These are phyloP conservation scores for Manihot esculenta DNA, from an alignment of 441 rosid genomes.

Conservation along the genomic window DNA sequence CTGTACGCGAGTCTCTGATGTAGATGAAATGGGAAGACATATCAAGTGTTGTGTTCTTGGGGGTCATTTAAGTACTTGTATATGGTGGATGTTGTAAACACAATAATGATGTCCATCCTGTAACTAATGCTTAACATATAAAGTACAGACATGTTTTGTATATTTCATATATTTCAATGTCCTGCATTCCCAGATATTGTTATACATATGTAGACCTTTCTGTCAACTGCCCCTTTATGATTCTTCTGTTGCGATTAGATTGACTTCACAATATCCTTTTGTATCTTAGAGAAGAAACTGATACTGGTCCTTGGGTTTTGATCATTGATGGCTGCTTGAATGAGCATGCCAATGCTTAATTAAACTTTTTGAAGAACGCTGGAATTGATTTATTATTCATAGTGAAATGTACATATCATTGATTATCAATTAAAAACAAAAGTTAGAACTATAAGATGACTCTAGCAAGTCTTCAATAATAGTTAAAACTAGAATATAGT, in stretches of 20 bases:
- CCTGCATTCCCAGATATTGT: background rate
- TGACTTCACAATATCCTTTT: background rate
- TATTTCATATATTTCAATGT: background rate
- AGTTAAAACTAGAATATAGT: too few species aligned
- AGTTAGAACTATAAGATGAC: too few species aligned
- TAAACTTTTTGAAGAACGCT: too few species aligned
- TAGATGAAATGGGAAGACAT: constrained; percentile 7
- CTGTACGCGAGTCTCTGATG: background rate
- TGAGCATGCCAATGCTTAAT: too few species aligned
- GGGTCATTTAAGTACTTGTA: constrained; percentile 10
- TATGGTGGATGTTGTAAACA: constrained; percentile 18
- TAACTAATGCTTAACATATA: constrained; percentile 1
- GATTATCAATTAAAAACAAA: too few species aligned
- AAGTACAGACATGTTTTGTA: constrained; percentile 1
- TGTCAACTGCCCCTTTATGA: background rate
- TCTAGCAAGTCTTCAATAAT: too few species aligned
- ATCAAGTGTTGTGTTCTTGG: constrained; percentile 3
- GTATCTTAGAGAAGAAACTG: background rate
- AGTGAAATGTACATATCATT: too few species aligned
- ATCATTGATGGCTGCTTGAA: too few species aligned
- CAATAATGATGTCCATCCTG: constrained; percentile 3
- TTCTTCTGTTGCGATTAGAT: background rate
- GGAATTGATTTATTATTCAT: too few species aligned
- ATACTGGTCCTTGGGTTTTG: background rate
- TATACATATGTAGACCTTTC: background rate